Base-by-base conservation (phyloP, 1,284 basidiomycete species). In the Tilletia horrida region DNA sequence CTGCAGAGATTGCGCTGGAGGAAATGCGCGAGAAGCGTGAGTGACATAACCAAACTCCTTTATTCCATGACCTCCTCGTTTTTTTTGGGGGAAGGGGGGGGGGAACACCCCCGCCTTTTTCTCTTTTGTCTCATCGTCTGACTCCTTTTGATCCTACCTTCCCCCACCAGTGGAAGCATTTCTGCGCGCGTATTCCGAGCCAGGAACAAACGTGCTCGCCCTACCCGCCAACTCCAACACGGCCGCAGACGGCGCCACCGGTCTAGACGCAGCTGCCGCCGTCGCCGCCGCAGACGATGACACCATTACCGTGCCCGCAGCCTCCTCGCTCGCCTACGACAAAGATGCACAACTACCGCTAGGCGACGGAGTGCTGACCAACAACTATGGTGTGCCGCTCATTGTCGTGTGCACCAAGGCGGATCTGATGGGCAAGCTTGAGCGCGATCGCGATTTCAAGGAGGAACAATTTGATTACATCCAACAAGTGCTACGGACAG, bases 391-490 rank as follows among this genome's bases (percentile, higher is more conserved):
- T 8, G 85, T 97, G 6, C 91, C 91, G 0, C 90, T 97, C 69
- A 86, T 93, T 40, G 89, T 98, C 18, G 90, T 90, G 11, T 95
- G 93, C 82, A 92, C 93, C 18, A 96, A 79, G 73, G 75, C 82
- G 1, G 83, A 84, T 61, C 67, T 72, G n/a, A 81, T 83, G 64
- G 61, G 75, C 43, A 67, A 75, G 44, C 77, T 84, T 14, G 81
- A 84, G 66, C 72, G 80, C 43, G 81, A 83, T 27, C 77, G 79
- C 21, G 72, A 79, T 29, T 81, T 84, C 65, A 80, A 80, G 90
- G 96, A 98, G 82, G 95, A 97, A 82, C 86, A 91, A 74, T 94
- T 93, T 62, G 95, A 98, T 82, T 91, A 91, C 64, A 86, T 97
- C 23, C 95, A 97, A 88, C 95, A 98, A 79, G 88, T 92, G 25